Conservation (phyloP, 495 filamentous ascomycete species). For the Amniculicola lignicola region DNA sequence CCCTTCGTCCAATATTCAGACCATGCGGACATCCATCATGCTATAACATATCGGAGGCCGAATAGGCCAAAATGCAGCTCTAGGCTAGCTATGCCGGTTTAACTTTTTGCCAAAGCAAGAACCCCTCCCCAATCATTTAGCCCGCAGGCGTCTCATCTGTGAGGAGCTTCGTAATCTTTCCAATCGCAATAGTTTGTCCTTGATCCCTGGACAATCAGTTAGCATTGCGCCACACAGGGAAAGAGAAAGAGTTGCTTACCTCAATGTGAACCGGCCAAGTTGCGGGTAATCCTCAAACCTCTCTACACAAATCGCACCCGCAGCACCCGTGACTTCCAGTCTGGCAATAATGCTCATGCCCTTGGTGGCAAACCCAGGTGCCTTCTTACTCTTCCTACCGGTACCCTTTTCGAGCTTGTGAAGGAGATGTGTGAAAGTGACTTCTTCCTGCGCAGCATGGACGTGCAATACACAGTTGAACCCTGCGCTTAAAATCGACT, state of each 20-base stretch:
- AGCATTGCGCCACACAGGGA: too few species aligned
- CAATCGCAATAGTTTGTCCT: conserved; percentile 96
- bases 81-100: too few species aligned
- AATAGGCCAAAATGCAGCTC: too few species aligned
- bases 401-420: conserved; percentile 98
- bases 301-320: conserved; percentile 87
- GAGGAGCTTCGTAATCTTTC: conserved; percentile 88
- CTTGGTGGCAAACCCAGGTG: conserved; percentile 86
- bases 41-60: too few species aligned
- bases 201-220: conserved; percentile 35
- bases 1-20: too few species aligned
- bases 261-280: conserved; percentile 68
- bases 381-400: conserved; percentile 84
- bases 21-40: too few species aligned
- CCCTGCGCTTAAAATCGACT: conserved; percentile 84
- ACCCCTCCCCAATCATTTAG: too few species aligned
- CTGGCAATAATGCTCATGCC: conserved; percentile 92
- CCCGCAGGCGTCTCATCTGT: conserved; percentile 31
- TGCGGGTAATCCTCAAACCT: conserved; percentile 82
- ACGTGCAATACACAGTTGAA: conserved; percentile 91
- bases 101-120: too few species aligned
- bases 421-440: conserved; percentile 79
- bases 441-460: conserved; percentile 90
- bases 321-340: conserved; percentile 77
- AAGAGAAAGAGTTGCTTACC: too few species aligned